Evolutionary conservation across 257 asterid species (phyloP).

Genomic region (Lycium ferocissimum): DNA sequence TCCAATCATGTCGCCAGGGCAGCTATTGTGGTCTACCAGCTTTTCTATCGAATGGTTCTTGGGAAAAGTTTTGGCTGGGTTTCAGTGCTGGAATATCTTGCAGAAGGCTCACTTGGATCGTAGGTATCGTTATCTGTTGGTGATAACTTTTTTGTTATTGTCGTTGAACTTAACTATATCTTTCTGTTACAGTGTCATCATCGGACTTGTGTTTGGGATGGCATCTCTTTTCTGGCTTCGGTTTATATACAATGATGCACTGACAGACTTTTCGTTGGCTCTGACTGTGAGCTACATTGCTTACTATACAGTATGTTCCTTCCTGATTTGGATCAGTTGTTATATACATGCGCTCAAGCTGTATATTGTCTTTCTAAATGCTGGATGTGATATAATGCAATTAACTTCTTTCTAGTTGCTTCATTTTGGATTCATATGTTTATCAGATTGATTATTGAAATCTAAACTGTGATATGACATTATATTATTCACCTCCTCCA

Average conservation of each 20-base stretch:
- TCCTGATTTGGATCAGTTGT: conserved; percentile 13
- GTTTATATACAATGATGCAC: conserved; percentile 31
- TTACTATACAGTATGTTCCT: conserved; percentile 31
- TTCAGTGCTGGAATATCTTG: conserved; percentile 28
- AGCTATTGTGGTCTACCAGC: conserved; percentile 36
- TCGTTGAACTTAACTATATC: not conserved
- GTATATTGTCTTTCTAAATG: not conserved
- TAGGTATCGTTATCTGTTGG: not conserved
- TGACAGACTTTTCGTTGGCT: conserved; percentile 30
- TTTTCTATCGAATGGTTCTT: conserved; percentile 34
- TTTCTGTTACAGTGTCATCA: conserved; percentile 27
- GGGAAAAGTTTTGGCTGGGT: conserved; percentile 26
- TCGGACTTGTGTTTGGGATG: conserved; percentile 31
- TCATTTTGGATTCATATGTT: not conserved
- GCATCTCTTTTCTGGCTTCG: conserved; percentile 38
- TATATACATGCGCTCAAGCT: not conserved
- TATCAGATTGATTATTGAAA: not conserved
- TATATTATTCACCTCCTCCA: not conserved
- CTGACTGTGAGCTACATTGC: conserved; percentile 34
- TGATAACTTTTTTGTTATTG: not conserved
- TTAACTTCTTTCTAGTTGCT: conserved; percentile 2
- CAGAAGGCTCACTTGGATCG: conserved; percentile 35
- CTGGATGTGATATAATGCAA: not conserved
- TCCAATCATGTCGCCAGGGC: conserved; percentile 26
- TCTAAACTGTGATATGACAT: not conserved